Percentiles rank a stretch among this genome's conserved stretches.
These are phyloP conservation scores for Sporormia fimetaria DNA, from an alignment of 495 filamentous ascomycete species.

Conservation along the genomic window DNA sequence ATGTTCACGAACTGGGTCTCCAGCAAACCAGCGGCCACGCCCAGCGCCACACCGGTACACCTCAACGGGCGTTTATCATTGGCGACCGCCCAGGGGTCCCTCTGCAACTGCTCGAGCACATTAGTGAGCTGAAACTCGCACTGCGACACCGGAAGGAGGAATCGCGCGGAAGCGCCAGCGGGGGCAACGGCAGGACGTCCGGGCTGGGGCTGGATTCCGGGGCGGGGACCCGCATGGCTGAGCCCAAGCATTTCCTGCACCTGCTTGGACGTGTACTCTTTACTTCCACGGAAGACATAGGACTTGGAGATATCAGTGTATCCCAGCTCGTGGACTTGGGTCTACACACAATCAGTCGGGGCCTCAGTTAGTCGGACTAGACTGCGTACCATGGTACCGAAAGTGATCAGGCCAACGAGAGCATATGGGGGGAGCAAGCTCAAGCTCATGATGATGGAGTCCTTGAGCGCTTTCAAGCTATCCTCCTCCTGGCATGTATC, in stretches of 20 bases:
- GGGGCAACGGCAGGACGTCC: constrained; percentile 52
- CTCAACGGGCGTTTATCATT: constrained; percentile 86
- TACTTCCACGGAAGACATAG: constrained; percentile 97
- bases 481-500: constrained; percentile 99
- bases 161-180: constrained; percentile 66
- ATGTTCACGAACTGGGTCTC: constrained; percentile 94
- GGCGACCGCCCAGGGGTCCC: constrained; percentile 94
- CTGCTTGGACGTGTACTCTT: constrained; percentile 93
- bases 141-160: constrained; percentile 88
- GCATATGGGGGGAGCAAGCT: constrained; percentile 87
- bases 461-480: constrained; percentile 87
- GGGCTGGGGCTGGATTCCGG: constrained; percentile 67
- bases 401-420: constrained; percentile 90
- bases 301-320: constrained; percentile 98
- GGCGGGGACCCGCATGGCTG: constrained; percentile 54
- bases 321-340: constrained; percentile 96
- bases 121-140: constrained; percentile 98
- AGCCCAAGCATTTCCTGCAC: constrained; percentile 98
- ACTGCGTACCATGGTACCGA: constrained; percentile 76
- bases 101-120: constrained; percentile 90
- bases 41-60: constrained; percentile 92
- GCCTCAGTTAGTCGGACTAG: background rate
- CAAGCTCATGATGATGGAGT: constrained; percentile 94
- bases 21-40: constrained; percentile 83
- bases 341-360: constrained; percentile 40